Base-by-base conservation (phyloP, 371 early-diverging fungal genomes). In the Parasitella parasitica region DNA sequence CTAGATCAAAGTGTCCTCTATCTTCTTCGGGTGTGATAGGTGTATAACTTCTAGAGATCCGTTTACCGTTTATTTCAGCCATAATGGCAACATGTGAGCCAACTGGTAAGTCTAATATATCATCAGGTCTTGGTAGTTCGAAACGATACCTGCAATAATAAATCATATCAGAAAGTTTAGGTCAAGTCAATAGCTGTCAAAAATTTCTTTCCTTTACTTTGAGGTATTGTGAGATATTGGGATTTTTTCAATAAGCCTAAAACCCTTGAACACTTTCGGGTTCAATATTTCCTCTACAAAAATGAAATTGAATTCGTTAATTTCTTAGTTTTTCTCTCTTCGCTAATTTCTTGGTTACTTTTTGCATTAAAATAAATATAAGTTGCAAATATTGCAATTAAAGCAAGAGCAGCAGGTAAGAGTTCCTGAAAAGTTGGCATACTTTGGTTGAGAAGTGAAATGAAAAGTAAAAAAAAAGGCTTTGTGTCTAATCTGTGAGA, bases 41-140 rank as follows among this genome's bases (percentile, higher is more conserved):
- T 28, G 96, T 96, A 78, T 96, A 96, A 68, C 92, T 93, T 54
- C 96, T 86, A 18, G 82, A 77, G 28, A 93, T 82, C 30, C 86
- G 81, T 71, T 94, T 93, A 49, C 93, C 95, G 62, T 87, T 81
- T 51, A 93, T 84, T 49, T 82, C 80, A 20, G 91, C 89, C 81
- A 87, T 86, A 46, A 95, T 71, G 36, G 93, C 89, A 59, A 96
- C 86, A 70, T 96, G 96, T 82, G 93, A 94, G 5, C 95, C 95
- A 49, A 90, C 91, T 26, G 94, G 94, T 54, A 95, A 80, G 15
- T 93, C 94, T 30, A 95, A 80, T 20, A 75, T 57, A 41, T 78
- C 80, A 36, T 86, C 81, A 37, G 79, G 64, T 11, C 67, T 27
- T 2, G 92, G 91, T 32, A 95, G 80, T 26, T 74, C 83, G 69